Evolutionary conservation across 306 rosid genomes (phyloP).

Genomic region (Gleditsia sinensis): DNA sequence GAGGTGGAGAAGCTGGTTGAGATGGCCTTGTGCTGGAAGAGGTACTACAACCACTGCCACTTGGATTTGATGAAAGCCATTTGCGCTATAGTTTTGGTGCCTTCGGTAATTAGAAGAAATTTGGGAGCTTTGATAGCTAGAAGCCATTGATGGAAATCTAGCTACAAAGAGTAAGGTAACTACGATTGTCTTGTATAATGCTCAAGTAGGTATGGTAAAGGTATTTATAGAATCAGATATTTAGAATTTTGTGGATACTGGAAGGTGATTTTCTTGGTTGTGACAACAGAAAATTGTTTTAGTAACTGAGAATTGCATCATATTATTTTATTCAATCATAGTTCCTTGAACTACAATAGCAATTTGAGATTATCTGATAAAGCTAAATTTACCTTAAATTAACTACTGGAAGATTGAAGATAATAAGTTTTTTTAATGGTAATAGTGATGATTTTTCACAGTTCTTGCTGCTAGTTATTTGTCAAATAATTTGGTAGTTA

Average conservation of each 20-base stretch:
- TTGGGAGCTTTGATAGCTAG: background rate
- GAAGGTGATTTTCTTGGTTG: background rate
- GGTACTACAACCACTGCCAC: constrained; percentile 58
- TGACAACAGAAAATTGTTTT: background rate
- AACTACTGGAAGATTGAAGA: background rate
- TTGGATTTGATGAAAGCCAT: constrained; percentile 23
- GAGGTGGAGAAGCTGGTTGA: constrained; percentile 76
- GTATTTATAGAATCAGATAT: constrained; percentile 1
- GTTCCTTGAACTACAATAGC: background rate
- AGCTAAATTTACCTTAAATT: background rate
- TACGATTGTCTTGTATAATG: background rate
- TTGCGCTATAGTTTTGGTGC: constrained; percentile 7
- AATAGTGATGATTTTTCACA: background rate
- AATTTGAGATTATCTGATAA: no score
- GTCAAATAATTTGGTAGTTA: background rate
- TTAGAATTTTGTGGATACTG: background rate
- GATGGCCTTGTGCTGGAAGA: constrained; percentile 71
- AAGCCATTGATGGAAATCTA: background rate
- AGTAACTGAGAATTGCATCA: background rate
- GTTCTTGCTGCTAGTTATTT: background rate
- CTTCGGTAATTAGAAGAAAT: constrained; percentile 35
- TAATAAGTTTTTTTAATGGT: background rate
- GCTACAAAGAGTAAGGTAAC: background rate
- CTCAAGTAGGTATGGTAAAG: background rate
- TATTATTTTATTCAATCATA: background rate